Conservation (phyloP, 2,329 filamentous ascomycete species). For the Phaeoacremonium minimum region DNA sequence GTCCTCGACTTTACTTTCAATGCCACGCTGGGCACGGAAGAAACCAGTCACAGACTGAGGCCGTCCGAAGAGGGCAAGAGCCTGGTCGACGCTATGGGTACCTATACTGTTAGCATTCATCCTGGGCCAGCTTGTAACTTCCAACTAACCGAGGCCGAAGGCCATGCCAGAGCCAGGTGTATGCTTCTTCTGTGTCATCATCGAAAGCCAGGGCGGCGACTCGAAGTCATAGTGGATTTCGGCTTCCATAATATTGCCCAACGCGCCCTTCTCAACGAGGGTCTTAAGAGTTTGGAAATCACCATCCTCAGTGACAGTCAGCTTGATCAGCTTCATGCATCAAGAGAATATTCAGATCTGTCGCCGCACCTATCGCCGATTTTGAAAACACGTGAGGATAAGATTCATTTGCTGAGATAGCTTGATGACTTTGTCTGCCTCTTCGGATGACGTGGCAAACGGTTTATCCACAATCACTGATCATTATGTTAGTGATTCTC, state of each 20-base stretch:
- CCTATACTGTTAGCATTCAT: too few relatives aligned
- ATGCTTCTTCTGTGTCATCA: conserved; percentile 24
- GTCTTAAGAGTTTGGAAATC: conserved; percentile 59
- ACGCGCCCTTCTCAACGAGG: conserved; percentile 44
- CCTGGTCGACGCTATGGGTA: conserved; percentile 60
- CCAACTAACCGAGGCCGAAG: conserved; percentile 37
- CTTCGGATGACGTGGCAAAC: conserved; percentile 54
- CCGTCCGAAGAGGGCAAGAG: conserved; percentile 50
- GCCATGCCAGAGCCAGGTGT: conserved; percentile 33
- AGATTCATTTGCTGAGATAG: too few relatives aligned
- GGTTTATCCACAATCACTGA: conserved; percentile 57
- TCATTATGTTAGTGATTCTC: too few relatives aligned
- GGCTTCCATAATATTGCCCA: conserved; percentile 61
- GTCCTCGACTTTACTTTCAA: conserved; percentile 37
- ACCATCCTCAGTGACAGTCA: conserved; percentile 35
- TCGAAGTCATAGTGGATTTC: conserved; percentile 62
- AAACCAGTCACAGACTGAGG: conserved; percentile 55
- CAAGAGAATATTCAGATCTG: too few relatives aligned
- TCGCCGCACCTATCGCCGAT: too few relatives aligned
- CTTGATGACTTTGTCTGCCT: conserved; percentile 50
- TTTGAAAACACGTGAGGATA: too few relatives aligned
- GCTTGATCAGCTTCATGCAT: too few relatives aligned
- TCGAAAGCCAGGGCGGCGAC: conserved; percentile 29
- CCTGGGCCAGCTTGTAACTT: too few relatives aligned
- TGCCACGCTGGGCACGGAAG: conserved; percentile 45